Evolutionary conservation across 345 rosid genomes (phyloP), one percentile per base, ranked within the genome.

Genomic region (Reutealis trisperma): DNA sequence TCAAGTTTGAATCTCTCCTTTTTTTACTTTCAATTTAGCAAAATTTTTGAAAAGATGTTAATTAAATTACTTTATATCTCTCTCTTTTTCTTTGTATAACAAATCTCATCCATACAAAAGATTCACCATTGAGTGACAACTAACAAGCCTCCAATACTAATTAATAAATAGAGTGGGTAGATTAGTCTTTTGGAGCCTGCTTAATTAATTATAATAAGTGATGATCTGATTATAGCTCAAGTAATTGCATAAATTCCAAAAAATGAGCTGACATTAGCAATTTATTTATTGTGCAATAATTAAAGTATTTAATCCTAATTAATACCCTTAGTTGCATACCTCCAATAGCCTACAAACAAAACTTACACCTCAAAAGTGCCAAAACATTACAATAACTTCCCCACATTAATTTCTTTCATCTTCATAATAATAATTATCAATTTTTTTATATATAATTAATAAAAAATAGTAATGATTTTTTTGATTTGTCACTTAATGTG

Each of bases 331-430:
- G 19, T 57, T 21, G 75, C 79, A 73, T 69, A 55, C 24, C 25
- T 80, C 88, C 88, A 83, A 83, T 42, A 78, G 74, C 81, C 66
- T 69, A 63, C 74, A 83, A 78, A 83, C 88, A 83, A 80, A 82
- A 77, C 59, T 72, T 63, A 57, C 84, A 75, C 84, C 85, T 82
- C 80, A 75, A 80, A 84, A 80, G 67, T 72, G 74, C 67, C 80
- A 70, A 74, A 69, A 30, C 30, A 59, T 57, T 11, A 55, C 75
- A 63, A 34, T 16, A 12, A 60, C 30, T 30, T 9, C 65, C 41
- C 75, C 60, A 57, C 61, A 15, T 64, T 37, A 37, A 37, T 5
- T 55, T 63, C 66, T 24, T 63, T 69, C 59, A 6, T 47, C 7
- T 27, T 21, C 32, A 10, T 52, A 52, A 52, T 52, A 52, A 52